Conservation (phyloP, 2,329 filamentous ascomycete genomes). For the Pyrenochaeta sp. region DNA sequence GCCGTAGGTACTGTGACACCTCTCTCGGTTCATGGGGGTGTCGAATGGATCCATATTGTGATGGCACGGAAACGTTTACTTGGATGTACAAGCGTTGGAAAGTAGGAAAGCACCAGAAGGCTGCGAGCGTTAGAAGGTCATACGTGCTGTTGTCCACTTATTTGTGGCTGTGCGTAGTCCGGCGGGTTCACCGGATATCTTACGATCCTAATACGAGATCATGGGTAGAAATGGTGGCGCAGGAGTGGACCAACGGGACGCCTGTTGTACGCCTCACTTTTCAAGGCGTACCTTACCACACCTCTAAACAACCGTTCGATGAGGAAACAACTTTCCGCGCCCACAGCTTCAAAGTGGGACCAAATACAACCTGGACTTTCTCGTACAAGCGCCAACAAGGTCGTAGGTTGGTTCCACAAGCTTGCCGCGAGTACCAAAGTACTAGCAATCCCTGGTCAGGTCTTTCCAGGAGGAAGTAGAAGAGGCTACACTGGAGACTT, state of each 20-base stretch:
- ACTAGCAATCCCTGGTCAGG: background rate
- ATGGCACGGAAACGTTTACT: no score
- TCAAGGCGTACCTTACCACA: background rate
- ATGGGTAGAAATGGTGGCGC: background rate
- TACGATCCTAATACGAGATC: background rate
- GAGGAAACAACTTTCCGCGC: background rate
- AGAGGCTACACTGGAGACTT: no score
- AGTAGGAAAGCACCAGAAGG: background rate
- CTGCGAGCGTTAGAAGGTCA: background rate
- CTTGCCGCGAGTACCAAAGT: background rate
- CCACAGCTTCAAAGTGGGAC: no score
- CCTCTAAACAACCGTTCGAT: background rate
- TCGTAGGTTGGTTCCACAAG: background rate
- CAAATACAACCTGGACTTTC: no score
- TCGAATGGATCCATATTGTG: background rate
- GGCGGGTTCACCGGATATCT: background rate
- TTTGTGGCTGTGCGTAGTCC: background rate
- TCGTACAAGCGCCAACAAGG: background rate
- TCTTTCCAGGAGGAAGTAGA: no score
- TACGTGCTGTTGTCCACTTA: background rate
- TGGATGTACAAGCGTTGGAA: background rate
- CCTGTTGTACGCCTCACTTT: background rate
- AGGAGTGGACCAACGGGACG: background rate
- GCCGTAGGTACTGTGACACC: background rate
- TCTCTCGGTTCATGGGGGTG: background rate